Conservation (phyloP, 2,329 filamentous ascomycete species). For the Fusarium sp. region DNA sequence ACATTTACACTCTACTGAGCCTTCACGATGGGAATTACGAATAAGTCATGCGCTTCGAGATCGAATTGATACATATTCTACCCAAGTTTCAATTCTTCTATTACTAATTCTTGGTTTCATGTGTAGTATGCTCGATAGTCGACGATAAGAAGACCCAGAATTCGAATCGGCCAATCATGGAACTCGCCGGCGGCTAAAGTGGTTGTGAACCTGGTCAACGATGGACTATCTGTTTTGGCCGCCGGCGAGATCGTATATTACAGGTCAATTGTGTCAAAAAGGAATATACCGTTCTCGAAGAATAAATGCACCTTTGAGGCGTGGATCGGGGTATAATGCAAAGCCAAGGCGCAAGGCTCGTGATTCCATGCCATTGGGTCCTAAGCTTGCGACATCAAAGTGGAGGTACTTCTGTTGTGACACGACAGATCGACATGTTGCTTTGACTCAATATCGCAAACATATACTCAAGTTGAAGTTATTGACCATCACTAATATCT, state of each 20-base stretch:
- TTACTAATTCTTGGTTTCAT: background rate
- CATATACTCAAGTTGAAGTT: background rate
- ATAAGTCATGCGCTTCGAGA: background rate
- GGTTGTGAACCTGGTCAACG: background rate
- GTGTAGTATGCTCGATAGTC: background rate
- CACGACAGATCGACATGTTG: background rate
- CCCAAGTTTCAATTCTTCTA: background rate
- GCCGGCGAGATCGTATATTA: slow-evolving; percentile 13
- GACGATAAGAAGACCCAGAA: slow-evolving; percentile 12
- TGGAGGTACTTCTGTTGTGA: background rate
- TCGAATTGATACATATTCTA: background rate
- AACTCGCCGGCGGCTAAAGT: slow-evolving; percentile 11
- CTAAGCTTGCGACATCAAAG: background rate
- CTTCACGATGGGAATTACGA: background rate
- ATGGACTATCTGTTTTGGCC: slow-evolving; percentile 1
- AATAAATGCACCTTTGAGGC: background rate
- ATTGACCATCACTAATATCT: background rate
- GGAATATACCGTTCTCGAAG: background rate
- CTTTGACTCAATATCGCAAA: background rate
- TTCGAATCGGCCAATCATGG: slow-evolving; percentile 17
- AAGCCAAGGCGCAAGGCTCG: background rate
- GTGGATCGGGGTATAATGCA: background rate
- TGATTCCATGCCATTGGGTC: slow-evolving; percentile 8
- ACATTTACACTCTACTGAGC: background rate
- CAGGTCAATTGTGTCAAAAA: background rate